Percentiles rank a stretch among this genome's conserved stretches.
Evolutionary conservation across 169 alveolate genomes (phyloP).

Genomic region (Theileria orientalis): DNA sequence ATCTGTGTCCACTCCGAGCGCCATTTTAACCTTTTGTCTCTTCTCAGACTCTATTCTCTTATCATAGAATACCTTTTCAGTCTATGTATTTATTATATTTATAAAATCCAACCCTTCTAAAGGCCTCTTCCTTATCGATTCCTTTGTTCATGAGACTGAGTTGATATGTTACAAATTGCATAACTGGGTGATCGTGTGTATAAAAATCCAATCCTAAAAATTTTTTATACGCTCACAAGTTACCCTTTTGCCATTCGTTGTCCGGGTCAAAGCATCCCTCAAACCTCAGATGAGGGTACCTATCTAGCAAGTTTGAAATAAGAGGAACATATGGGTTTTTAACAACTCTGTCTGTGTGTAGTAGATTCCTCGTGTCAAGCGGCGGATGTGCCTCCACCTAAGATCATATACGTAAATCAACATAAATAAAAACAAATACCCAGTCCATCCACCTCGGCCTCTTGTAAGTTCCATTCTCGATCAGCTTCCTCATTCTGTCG

Average conservation of each 20-base stretch:
- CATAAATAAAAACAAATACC: constrained; percentile 21
- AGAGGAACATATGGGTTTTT: constrained; percentile 72
- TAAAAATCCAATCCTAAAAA: constrained; percentile 50
- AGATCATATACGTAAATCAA: neutral
- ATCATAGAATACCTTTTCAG: constrained; percentile 70
- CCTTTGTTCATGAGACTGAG: constrained; percentile 71
- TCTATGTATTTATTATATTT: constrained; percentile 19
- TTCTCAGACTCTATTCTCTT: constrained; percentile 74
- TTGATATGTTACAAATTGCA: constrained; percentile 62
- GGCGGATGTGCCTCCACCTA: constrained; percentile 79
- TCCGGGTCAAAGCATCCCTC: constrained; percentile 80
- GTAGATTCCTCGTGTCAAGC: constrained; percentile 70
- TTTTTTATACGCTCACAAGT: neutral
- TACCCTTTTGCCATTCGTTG: constrained; percentile 78
- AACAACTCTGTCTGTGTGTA: constrained; percentile 63
- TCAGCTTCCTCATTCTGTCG: constrained; percentile 76
- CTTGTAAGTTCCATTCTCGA: constrained; percentile 71
- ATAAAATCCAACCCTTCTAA: constrained; percentile 27
- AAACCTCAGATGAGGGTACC: constrained; percentile 83
- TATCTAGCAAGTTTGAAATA: constrained; percentile 64
- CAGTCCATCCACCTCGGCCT: constrained; percentile 79
- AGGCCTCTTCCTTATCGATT: constrained; percentile 68
- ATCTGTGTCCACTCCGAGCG: constrained; percentile 69
- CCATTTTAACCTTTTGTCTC: constrained; percentile 70
- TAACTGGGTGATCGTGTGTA: constrained; percentile 58